Base-by-base conservation (phyloP, 805 yeast species). In the Candida qinlingensis region DNA sequence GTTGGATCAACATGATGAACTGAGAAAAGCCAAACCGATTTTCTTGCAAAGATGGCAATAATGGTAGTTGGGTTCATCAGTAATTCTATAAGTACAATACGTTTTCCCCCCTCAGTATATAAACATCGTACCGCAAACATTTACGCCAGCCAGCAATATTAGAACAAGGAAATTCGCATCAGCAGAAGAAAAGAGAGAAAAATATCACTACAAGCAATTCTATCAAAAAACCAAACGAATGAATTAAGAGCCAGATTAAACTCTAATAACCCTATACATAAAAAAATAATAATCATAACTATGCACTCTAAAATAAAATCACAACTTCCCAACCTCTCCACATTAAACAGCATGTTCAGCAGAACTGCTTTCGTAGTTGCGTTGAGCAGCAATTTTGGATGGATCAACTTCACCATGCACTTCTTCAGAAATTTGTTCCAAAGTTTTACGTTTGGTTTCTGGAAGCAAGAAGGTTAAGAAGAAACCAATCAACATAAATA, bases 391-490 rank as follows among this genome's bases (percentile, higher is more conserved):
- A 28, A 52, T 31, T 66, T 67, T 76, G 63, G 68, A 73, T 42
- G 74, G 72, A 52, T 80, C 80, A 57, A 83, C 68, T 73, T 89
- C 96, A 64, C 83, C 96, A 65, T 89, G 96, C 62, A 81, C 80
- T 64, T 78, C 79, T 71, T 87, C 96, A 57, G 82, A 70, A 53
- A 89, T 77, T 66, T 87, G 83, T 76, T 89, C 97, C 60, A 89
- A 78, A 43, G 96, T 87, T 80, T 80, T 81, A 77, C 96, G 82
- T 81, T 85, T 87, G 53, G 97, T 88, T 76, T 89, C 97, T 60
- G 96, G 96, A 56, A 88, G 72, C 61, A 87, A 75, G 47, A 85
- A 65, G 11, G 94, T 69, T 39, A 81, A 67, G 61, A 75, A 69
- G 58, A 80, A 59, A 74, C 97, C 97, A 44, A 83, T 57, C 71